Percentiles rank a stretch among this genome's conserved stretches.
These are phyloP conservation scores for Thielaviopsis euricoi DNA, from an alignment of 2,329 filamentous ascomycete species.

Conservation along the genomic window DNA sequence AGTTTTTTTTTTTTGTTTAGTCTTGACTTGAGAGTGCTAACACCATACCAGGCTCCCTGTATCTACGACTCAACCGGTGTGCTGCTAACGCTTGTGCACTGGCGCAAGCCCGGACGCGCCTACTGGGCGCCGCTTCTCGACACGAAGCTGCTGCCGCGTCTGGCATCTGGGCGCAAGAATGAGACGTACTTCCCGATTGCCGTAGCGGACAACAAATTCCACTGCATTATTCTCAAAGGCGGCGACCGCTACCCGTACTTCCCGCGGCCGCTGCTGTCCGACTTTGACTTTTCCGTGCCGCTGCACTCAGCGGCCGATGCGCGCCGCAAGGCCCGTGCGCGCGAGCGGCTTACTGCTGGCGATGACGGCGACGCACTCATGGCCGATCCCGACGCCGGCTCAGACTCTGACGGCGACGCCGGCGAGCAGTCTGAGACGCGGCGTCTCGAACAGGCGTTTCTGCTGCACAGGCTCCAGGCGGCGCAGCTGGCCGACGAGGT, in stretches of 20 bases:
- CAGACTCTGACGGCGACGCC: slow-evolving; percentile 20
- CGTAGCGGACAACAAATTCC: slow-evolving; percentile 79
- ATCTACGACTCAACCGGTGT: slow-evolving; percentile 91
- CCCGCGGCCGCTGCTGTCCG: slow-evolving; percentile 72
- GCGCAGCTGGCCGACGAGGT: slow-evolving; percentile 63
- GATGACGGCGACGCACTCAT: slow-evolving; percentile 19
- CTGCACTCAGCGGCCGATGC: slow-evolving; percentile 26
- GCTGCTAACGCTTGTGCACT: slow-evolving; percentile 74
- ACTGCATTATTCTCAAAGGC: slow-evolving; percentile 98
- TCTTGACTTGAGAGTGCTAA: slow-evolving; percentile 1
- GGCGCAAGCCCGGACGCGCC: slow-evolving; percentile 72
- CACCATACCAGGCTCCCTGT: slow-evolving; percentile 55
- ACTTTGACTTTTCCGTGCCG: slow-evolving; percentile 85
- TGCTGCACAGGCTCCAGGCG: slow-evolving; percentile 56
- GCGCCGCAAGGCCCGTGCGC: slow-evolving; percentile 16
- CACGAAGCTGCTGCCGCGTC: slow-evolving; percentile 65
- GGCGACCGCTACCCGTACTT: slow-evolving; percentile 88
- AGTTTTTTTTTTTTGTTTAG: slow-evolving; percentile 19
- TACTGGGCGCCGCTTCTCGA: slow-evolving; percentile 87
- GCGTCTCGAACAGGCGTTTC: slow-evolving; percentile 63
- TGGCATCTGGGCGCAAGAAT: slow-evolving; percentile 69
- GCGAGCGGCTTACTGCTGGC: slow-evolving; percentile 18
- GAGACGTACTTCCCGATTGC: slow-evolving; percentile 94
- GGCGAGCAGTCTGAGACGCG: slow-evolving; percentile 30
- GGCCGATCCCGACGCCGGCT: neutral